Conservation (phyloP, 495 filamentous ascomycete genomes). For the Staphylotrichum longicolle region DNA sequence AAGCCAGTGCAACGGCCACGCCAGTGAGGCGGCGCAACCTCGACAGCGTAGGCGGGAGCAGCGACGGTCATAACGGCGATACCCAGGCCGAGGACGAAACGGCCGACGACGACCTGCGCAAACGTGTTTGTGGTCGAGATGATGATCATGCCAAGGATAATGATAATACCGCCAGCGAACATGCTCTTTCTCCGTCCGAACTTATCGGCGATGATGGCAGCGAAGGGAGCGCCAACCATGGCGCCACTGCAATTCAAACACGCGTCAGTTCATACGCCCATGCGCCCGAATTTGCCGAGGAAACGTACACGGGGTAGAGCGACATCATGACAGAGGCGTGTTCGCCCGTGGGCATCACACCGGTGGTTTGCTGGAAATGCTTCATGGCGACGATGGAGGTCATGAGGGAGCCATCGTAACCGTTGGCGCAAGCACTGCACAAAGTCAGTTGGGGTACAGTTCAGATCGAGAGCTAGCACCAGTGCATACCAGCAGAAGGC, state of each 20-base stretch:
- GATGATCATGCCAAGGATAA: constrained; percentile 52
- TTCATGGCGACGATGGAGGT: constrained; percentile 44
- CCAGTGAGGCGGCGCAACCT: constrained; percentile 51
- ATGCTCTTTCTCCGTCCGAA: constrained; percentile 45
- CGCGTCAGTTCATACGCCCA: neutral
- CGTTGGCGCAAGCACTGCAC: constrained; percentile 47
- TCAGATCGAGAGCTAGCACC: no score
- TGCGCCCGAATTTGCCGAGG: no score
- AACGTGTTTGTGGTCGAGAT: constrained; percentile 36
- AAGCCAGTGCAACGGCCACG: constrained; percentile 50
- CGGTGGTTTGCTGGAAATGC: constrained; percentile 40
- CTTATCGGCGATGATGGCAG: constrained; percentile 45
- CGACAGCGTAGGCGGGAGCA: constrained; percentile 48
- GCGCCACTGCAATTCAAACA: constrained; percentile 36
- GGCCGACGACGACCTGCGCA: constrained; percentile 49
- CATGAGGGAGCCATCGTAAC: constrained; percentile 51
- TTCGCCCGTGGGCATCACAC: constrained; percentile 37
- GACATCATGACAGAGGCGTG: constrained; percentile 46
- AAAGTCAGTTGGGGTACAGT: neutral
- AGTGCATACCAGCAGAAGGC: constrained; percentile 42
- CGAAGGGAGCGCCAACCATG: constrained; percentile 47
- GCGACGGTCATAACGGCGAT: constrained; percentile 51
- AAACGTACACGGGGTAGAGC: constrained; percentile 48
- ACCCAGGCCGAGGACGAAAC: constrained; percentile 53
- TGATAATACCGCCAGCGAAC: constrained; percentile 51